These are phyloP conservation scores for Rhodotorula graminis DNA, from an alignment of 768 basidiomycete species.

Conservation along the genomic window DNA sequence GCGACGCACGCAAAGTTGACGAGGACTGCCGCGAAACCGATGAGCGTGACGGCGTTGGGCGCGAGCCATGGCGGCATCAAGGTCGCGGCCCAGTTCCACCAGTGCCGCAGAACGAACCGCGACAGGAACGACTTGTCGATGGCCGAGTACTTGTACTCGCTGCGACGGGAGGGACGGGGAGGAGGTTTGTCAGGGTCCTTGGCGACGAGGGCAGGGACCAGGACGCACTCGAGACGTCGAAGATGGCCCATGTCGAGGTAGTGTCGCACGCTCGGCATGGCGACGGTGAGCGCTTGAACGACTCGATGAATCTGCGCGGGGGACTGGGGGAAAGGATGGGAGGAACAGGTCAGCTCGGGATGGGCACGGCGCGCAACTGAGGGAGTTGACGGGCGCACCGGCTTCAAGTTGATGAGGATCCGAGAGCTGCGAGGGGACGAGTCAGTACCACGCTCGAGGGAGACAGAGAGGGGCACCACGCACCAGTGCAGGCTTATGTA, in stretches of 20 bases:
- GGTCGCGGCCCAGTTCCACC: conserved; percentile 25
- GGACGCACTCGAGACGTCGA: conserved; percentile 15
- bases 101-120: conserved; percentile 26
- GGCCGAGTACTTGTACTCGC: conserved; percentile 27
- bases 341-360: no score
- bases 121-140: conserved; percentile 28
- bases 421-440: no score
- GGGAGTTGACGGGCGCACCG: no score
- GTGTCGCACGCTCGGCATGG: conserved; percentile 21
- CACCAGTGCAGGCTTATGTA: no score
- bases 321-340: no score
- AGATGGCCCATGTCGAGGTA: conserved; percentile 25
- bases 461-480: no score
- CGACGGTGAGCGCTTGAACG: no score
- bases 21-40: conserved; percentile 72
- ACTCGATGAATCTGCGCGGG: no score
- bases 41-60: conserved; percentile 39
- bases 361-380: no score
- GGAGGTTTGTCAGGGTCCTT: not conserved
- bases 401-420: no score
- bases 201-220: no score
- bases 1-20: conserved; percentile 77
- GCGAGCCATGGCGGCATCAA: conserved; percentile 28
- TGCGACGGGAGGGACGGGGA: not conserved
- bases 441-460: no score